Conservation (phyloP, 257 asterid genomes). For the Nicotiana sylvestris region DNA sequence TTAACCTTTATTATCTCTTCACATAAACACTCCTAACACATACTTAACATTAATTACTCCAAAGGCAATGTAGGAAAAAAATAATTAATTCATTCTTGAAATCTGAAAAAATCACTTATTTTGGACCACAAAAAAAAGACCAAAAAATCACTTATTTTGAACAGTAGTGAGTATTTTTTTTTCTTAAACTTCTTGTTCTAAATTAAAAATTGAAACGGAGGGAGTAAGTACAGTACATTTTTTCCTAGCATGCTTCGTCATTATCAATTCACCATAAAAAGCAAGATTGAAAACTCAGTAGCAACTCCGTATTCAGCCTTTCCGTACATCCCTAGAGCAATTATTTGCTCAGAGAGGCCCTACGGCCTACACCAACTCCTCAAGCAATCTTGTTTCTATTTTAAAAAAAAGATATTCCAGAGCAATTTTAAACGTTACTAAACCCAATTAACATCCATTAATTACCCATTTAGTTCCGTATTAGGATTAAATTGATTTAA, state of each 20-base stretch:
- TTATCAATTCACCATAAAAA: background rate
- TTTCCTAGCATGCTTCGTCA: background rate
- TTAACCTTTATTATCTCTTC: too few species aligned
- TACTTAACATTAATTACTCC: too few species aligned
- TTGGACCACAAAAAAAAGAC: too few species aligned
- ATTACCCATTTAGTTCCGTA: background rate
- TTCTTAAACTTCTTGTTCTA: too few species aligned
- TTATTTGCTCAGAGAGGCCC: background rate
- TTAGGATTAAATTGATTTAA: background rate
- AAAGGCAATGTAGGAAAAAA: too few species aligned
- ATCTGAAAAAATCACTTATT: too few species aligned
- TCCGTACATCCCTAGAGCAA: background rate
- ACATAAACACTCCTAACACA: too few species aligned
- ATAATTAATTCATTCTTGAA: too few species aligned
- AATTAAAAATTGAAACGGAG: too few species aligned
- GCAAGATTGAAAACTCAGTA: background rate
- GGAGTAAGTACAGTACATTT: background rate
- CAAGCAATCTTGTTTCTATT: background rate
- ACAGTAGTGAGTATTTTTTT: too few species aligned
- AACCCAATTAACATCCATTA: background rate
- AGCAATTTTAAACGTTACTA: background rate
- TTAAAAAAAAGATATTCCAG: background rate
- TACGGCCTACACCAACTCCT: background rate
- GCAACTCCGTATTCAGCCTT: background rate
- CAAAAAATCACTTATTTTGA: too few species aligned